phyloP scores from a whole-genome alignment of 164 flowering plant genomes.

The Cinnamomum chago region DNA sequence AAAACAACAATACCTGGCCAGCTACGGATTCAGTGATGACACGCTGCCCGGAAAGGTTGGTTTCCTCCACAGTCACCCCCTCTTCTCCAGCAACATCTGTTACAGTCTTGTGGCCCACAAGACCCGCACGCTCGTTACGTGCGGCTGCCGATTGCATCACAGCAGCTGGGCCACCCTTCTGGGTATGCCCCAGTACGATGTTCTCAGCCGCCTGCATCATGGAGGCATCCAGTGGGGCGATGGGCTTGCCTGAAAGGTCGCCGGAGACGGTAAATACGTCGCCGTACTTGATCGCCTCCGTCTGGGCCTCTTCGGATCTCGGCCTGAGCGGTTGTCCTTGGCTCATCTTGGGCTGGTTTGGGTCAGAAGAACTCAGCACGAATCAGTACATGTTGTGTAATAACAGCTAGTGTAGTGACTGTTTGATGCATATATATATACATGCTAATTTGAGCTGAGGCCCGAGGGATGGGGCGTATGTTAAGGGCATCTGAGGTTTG shows the following conservation, averaged over 20 bases:
- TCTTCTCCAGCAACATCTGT: conserved; percentile 14
- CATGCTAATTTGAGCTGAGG: no score
- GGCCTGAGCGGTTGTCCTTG: conserved; percentile 38
- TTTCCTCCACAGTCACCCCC: conserved; percentile 10
- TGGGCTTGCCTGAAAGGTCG: conserved; percentile 32
- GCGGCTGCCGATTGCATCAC: conserved; percentile 42
- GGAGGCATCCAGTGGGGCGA: conserved; percentile 44
- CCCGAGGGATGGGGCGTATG: no score
- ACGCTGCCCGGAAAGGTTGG: neutral
- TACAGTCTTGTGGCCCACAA: conserved; percentile 41
- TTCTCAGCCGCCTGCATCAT: conserved; percentile 49
- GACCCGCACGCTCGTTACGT: conserved; percentile 34
- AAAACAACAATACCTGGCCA: neutral
- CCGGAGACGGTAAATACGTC: conserved; percentile 43
- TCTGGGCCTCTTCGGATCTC: neutral
- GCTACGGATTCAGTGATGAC: conserved; percentile 7
- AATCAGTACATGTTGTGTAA: no score
- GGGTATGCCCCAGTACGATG: conserved; percentile 34
- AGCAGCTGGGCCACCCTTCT: conserved; percentile 43
- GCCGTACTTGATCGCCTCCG: conserved; percentile 40
- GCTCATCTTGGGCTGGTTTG: conserved; percentile 30
- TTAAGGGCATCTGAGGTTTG: no score
- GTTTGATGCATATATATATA: no score
- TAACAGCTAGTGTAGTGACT: no score
- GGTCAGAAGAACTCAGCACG: no score